Evolutionary conservation across 2,329 filamentous ascomycete genomes (phyloP).

Genomic region (Sclerotinia subarctica): DNA sequence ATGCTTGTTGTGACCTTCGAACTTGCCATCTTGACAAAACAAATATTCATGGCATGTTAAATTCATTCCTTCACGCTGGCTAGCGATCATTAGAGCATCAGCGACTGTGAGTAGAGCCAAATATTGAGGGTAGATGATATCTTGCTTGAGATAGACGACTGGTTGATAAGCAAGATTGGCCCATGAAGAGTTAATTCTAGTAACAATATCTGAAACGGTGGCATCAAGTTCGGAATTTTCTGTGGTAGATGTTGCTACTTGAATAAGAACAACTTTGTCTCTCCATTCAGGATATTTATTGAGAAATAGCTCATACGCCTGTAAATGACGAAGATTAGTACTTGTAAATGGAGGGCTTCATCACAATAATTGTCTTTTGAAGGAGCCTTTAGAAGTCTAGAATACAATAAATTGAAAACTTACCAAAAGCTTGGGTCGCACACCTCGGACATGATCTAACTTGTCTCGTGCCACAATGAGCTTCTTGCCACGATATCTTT

Average conservation of each 20-base stretch:
- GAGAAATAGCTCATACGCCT: conserved; percentile 81
- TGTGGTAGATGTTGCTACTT: conserved; percentile 86
- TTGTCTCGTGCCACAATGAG: conserved; percentile 93
- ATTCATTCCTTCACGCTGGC: conserved; percentile 96
- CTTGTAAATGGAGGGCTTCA: neutral
- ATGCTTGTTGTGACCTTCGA: conserved; percentile 68
- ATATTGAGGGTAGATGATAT: conserved; percentile 89
- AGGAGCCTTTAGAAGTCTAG: neutral
- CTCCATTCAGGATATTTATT: conserved; percentile 91
- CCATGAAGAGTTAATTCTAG: conserved; percentile 86
- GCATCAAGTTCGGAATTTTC: conserved; percentile 86
- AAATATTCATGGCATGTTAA: conserved; percentile 92
- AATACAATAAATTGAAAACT: neutral
- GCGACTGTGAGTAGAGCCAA: conserved; percentile 87
- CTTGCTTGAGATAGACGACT: conserved; percentile 89
- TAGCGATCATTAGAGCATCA: conserved; percentile 90
- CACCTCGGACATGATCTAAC: conserved; percentile 86
- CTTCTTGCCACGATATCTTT: conserved; percentile 82
- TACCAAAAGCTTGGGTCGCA: conserved; percentile 80
- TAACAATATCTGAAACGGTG: conserved; percentile 89
- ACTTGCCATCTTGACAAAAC: conserved; percentile 83
- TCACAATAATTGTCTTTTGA: neutral
- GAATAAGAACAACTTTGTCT: conserved; percentile 84
- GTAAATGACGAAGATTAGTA: neutral
- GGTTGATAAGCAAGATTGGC: conserved; percentile 90